A percentile compares a stretch with the other conserved stretches of the same genome.
Evolutionary conservation across 306 rosid genomes (phyloP).

Genomic region (Clitoria ternatea): DNA sequence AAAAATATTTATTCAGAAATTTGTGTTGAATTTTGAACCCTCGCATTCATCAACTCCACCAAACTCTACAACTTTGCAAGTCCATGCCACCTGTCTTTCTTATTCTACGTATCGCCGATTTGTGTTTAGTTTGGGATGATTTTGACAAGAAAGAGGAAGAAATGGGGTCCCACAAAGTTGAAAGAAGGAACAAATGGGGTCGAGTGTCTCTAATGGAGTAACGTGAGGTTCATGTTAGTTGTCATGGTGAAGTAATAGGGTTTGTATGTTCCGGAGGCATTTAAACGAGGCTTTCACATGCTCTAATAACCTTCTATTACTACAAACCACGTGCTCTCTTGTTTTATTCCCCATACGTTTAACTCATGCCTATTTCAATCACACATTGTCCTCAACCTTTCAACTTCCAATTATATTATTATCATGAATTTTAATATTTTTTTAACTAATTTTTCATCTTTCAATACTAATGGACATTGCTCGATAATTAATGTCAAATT

Average conservation of each 20-base stretch:
- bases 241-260: slow-evolving; percentile 44
- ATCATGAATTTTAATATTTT: too few relatives aligned
- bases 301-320: slow-evolving; percentile 49
- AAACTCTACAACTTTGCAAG: too few relatives aligned
- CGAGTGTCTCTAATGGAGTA: slow-evolving; percentile 62
- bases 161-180: slow-evolving; percentile 42
- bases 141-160: slow-evolving; percentile 11
- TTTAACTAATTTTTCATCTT: too few relatives aligned
- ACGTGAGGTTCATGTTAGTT: slow-evolving; percentile 83
- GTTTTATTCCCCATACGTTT: slow-evolving; percentile 27
- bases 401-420: neutral
- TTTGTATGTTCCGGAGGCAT: slow-evolving; percentile 43
- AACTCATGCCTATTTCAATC: slow-evolving; percentile 13
- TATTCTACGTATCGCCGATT: neutral
- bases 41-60: neutral
- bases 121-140: slow-evolving; percentile 30
- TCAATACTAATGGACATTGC: slow-evolving; percentile 12
- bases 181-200: slow-evolving; percentile 47
- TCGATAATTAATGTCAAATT: neutral
- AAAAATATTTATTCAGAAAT: neutral
- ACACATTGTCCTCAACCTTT: neutral
- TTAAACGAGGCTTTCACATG: slow-evolving; percentile 81
- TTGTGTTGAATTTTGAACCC: slow-evolving; percentile 8
- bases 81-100: slow-evolving; percentile 19
- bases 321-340: slow-evolving; percentile 75